Conservation (phyloP, 306 rosid genomes). For the Cicer cuneatum region DNA sequence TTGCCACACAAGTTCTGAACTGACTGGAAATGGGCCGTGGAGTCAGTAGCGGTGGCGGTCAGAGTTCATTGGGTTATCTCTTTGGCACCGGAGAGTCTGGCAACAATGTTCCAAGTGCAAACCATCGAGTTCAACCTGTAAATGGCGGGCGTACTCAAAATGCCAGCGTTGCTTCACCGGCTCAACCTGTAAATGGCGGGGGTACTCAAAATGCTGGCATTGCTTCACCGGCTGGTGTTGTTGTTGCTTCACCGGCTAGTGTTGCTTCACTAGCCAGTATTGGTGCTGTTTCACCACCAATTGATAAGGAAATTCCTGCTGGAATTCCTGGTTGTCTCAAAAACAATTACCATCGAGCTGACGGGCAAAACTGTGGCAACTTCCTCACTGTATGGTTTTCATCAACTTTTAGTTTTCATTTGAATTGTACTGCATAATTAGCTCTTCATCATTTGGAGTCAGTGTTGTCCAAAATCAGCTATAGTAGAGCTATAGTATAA, state of each 20-base stretch:
- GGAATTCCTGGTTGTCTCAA: slow-evolving; percentile 74
- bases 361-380: slow-evolving; percentile 94
- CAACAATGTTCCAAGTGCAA: slow-evolving; percentile 43
- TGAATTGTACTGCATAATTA: slow-evolving; percentile 27
- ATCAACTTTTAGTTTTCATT: slow-evolving; percentile 20
- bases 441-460: not conserved
- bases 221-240: not conserved
- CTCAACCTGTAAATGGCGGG: slow-evolving; percentile 36
- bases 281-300: slow-evolving; percentile 47
- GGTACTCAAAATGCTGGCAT: slow-evolving; percentile 38
- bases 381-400: slow-evolving; percentile 74
- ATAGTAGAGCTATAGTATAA: too few relatives aligned
- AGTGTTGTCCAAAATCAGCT: too few relatives aligned
- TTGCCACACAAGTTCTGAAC: slow-evolving; percentile 23
- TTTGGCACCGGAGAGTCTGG: slow-evolving; percentile 71
- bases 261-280: not conserved
- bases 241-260: not conserved
- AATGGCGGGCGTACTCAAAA: slow-evolving; percentile 43
- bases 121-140: slow-evolving; percentile 40
- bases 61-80: slow-evolving; percentile 84
- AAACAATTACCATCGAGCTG: slow-evolving; percentile 78
- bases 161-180: slow-evolving; percentile 46
- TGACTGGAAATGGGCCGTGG: slow-evolving; percentile 75
- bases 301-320: slow-evolving; percentile 64
- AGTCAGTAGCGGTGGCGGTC: slow-evolving; percentile 82